Base-by-base conservation (phyloP, 306 rosid species). In the Luffa acutangula region DNA sequence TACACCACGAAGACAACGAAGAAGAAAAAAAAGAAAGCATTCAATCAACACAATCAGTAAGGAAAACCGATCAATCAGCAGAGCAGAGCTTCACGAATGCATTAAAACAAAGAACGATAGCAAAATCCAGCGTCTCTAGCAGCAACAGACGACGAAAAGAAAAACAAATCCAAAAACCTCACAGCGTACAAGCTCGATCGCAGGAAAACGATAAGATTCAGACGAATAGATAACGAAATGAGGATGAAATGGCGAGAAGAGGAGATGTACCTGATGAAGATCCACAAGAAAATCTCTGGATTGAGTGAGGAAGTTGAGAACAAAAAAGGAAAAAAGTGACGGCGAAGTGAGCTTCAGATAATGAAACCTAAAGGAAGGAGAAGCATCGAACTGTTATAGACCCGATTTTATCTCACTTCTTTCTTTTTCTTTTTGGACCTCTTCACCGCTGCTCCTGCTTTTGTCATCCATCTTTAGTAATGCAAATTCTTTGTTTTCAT, bases 401-500 rank as follows among this genome's bases (percentile, higher is more conserved):
- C 78, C 78, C 62, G 78, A 74, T 7, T 74, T 74, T 65, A 7
- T 51, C 78, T 74, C 78, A 21, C 54, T 72, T n/a, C 0, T 48
- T 51, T 48, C 21, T 4, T 31, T 51, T 33, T 52, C 25, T 51
- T 51, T 51, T 49, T 59, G 11, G 63, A 20, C 39, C 36, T 2
- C 37, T 59, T 59, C 59, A 6, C 25, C 25, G 59, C 59, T 18
- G 7, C 59, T 53, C 59, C 1, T 20, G 59, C 21, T 17, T 54
- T 54, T 54, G 25, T 54, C 59, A 14, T 53, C 21, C n/a, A 17
- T 53, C 21, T 18, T 53, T 53, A 53, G 21, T 53, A 6, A 6
- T 14, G 18, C 20, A 2, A 53, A 17, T 53, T 53, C 58, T 3
- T 45, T 53, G 21, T 53, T 53, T 53, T 39, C 42, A 39, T 39